A percentile compares a stretch with the other conserved stretches of the same genome.
phyloP scores from a whole-genome alignment of 73 alveolate species.

The Durusdinium trenchii region DNA sequence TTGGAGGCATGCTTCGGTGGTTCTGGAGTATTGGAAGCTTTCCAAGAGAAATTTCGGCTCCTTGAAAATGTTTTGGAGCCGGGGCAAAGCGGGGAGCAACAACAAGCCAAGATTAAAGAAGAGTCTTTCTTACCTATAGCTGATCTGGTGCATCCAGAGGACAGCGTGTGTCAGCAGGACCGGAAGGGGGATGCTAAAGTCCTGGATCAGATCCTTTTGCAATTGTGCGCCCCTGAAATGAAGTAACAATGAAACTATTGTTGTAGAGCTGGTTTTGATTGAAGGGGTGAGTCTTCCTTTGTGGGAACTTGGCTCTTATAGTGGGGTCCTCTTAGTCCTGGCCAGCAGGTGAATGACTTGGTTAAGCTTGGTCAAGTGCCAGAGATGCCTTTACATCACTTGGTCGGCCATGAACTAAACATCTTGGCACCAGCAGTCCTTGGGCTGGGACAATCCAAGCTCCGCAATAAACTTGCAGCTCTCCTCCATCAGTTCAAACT shows the following conservation, averaged over 20 bases:
- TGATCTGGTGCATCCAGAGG: too few species aligned
- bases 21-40: neutral
- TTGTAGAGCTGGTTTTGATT: too few species aligned
- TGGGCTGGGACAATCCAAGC: neutral
- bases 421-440: neutral
- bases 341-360: neutral
- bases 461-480: slow-evolving; percentile 9
- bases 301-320: too few species aligned
- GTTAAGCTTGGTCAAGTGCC: neutral
- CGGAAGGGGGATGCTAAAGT: too few species aligned
- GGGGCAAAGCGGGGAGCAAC: neutral
- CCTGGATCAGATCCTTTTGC: too few species aligned
- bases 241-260: too few species aligned
- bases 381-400: neutral
- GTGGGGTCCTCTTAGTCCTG: too few species aligned
- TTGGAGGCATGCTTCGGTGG: neutral
- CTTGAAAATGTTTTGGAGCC: neutral
- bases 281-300: too few species aligned
- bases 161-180: too few species aligned
- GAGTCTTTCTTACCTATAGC: too few species aligned
- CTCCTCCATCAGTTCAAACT: neutral
- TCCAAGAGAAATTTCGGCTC: neutral
- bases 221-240: too few species aligned
- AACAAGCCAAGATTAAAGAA: too few species aligned
- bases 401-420: neutral